Conservation (phyloP, 2,329 filamentous ascomycete species). For the Arthrobotrys pseudoclavata region DNA sequence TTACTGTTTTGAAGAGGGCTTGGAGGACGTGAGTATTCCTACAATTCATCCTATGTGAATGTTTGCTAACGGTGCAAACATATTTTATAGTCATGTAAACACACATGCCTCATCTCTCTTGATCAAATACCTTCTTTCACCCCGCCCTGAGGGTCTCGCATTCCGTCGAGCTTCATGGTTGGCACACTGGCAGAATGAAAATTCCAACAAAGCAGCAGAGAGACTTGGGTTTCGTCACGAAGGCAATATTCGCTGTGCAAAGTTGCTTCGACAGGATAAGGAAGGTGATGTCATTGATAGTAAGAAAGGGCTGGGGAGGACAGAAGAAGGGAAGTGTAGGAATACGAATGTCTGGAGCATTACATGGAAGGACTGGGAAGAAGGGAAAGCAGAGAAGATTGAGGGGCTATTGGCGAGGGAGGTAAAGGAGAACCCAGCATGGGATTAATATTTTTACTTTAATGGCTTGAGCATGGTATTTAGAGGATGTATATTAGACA, state of each 20-base stretch:
- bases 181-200: slow-evolving; percentile 43
- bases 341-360: slow-evolving; percentile 58
- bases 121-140: slow-evolving; percentile 46
- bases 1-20: slow-evolving; percentile 51
- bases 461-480: slow-evolving; percentile 7
- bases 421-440: slow-evolving; percentile 42
- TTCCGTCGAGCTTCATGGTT: slow-evolving; percentile 54
- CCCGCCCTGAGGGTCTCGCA: slow-evolving; percentile 52
- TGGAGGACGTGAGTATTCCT: slow-evolving; percentile 54
- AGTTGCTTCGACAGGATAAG: slow-evolving; percentile 40
- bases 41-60: neutral
- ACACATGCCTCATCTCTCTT: slow-evolving; percentile 48
- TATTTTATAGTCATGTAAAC: slow-evolving; percentile 37
- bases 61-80: neutral
- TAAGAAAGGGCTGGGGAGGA: slow-evolving; percentile 28
- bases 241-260: slow-evolving; percentile 40
- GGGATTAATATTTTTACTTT: slow-evolving; percentile 19
- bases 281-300: slow-evolving; percentile 41
- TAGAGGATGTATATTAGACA: neutral
- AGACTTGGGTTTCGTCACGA: slow-evolving; percentile 49
- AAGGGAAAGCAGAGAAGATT: slow-evolving; percentile 32
- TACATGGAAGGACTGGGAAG: slow-evolving; percentile 58
- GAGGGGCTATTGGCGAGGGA: slow-evolving; percentile 41
- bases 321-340: slow-evolving; percentile 46
- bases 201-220: slow-evolving; percentile 45